Percentiles rank a stretch among this genome's conserved stretches.
These are phyloP conservation scores for Fusarium irregulare DNA, from an alignment of 2,329 filamentous ascomycete genomes.

Conservation along the genomic window DNA sequence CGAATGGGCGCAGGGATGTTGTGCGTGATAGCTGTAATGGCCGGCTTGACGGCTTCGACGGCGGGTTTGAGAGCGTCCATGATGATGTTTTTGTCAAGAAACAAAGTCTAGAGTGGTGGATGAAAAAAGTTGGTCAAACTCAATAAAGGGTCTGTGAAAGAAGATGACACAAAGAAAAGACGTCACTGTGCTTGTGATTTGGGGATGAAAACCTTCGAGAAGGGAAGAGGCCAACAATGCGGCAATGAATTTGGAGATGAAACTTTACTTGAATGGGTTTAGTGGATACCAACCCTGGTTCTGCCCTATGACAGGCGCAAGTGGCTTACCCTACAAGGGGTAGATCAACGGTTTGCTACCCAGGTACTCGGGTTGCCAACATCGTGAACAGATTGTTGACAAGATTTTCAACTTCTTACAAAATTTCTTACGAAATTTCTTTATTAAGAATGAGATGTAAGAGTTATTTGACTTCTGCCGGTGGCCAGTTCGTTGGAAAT, in stretches of 20 bases:
- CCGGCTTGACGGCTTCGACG: slow-evolving; percentile 72
- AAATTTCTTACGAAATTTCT: fast-evolving
- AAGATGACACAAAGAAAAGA: slow-evolving; percentile 29
- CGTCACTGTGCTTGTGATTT: slow-evolving; percentile 29
- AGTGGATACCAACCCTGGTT: slow-evolving; percentile 12
- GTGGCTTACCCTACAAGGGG: not conserved
- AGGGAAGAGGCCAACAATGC: slow-evolving; percentile 42
- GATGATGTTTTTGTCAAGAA: slow-evolving; percentile 16
- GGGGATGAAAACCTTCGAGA: slow-evolving; percentile 9
- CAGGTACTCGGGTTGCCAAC: not conserved
- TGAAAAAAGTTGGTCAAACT: not conserved
- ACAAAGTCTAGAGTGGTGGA: not conserved
- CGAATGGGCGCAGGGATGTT: slow-evolving; percentile 79
- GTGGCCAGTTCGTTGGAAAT: fast-evolving
- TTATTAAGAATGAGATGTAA: fast-evolving
- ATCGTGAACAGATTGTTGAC: not conserved
- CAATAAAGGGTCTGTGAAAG: slow-evolving; percentile 16
- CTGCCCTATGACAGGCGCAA: slow-evolving; percentile 5
- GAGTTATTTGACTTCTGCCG: fast-evolving
- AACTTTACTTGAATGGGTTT: slow-evolving; percentile 2
- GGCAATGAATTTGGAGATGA: slow-evolving; percentile 24
- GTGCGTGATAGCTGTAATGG: slow-evolving; percentile 76
- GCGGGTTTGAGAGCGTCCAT: slow-evolving; percentile 73
- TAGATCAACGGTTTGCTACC: not conserved
- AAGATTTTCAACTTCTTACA: fast-evolving